Evolutionary conservation across 805 yeast genomes (phyloP).

Genomic region (Wickerhamiella nectarea): DNA sequence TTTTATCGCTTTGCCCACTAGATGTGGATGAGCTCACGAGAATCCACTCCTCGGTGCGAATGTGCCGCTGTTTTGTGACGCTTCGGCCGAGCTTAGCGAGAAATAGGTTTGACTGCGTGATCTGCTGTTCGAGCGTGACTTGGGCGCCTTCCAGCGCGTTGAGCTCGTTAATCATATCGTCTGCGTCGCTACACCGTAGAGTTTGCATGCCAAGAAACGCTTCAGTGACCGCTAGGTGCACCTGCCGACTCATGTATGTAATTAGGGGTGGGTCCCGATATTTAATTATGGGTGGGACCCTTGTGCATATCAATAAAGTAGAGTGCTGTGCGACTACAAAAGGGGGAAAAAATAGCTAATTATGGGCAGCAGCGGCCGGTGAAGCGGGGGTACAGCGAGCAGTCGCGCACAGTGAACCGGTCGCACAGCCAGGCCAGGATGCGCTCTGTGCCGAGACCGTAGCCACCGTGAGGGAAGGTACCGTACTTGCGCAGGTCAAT

Average conservation of each 20-base stretch:
- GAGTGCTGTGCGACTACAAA: too few relatives aligned
- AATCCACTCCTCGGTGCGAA: conserved; percentile 5
- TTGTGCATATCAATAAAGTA: too few relatives aligned
- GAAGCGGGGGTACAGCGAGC: conserved; percentile 94
- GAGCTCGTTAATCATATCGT: conserved; percentile 1
- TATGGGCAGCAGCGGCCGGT: conserved; percentile 96
- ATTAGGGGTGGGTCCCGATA: too few relatives aligned
- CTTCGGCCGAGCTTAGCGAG: not conserved
- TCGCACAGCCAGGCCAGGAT: conserved; percentile 96
- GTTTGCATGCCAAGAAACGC: not conserved
- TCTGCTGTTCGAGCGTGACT: not conserved
- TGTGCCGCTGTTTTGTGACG: conserved; percentile 1
- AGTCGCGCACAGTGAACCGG: conserved; percentile 96
- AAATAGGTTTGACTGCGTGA: not conserved
- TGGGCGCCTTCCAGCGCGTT: not conserved
- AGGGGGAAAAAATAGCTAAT: too few relatives aligned
- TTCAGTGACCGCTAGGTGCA: not conserved
- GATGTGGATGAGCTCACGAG: not conserved
- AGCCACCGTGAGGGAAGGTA: conserved; percentile 97
- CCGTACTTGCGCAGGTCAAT: conserved; percentile 93
- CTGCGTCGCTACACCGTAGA: not conserved
- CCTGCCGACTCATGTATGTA: not conserved
- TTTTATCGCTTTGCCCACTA: not conserved
- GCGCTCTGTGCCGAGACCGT: conserved; percentile 97
- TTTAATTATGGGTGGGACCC: too few relatives aligned